These are phyloP conservation scores for Candolleomyces aberdarensis DNA, from an alignment of 768 basidiomycete species.

Conservation along the genomic window DNA sequence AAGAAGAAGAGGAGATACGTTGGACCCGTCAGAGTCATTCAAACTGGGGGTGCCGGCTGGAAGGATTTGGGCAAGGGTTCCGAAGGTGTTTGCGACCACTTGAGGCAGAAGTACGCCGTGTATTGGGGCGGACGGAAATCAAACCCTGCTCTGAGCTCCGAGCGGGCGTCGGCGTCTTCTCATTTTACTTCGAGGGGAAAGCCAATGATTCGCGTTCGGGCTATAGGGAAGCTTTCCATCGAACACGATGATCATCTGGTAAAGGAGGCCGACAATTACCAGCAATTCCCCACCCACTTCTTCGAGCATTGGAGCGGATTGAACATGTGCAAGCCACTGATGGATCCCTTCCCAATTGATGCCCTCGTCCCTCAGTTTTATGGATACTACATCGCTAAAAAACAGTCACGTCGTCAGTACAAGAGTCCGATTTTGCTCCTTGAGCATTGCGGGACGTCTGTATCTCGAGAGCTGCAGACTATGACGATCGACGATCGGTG, in stretches of 20 bases:
- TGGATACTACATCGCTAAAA: constrained; percentile 47
- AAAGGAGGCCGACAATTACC: constrained; percentile 42
- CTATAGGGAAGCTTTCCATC: constrained; percentile 44
- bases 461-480: constrained; percentile 13
- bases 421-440: constrained; percentile 41
- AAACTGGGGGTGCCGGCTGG: not conserved
- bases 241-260: constrained; percentile 34
- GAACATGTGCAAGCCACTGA: constrained; percentile 39
- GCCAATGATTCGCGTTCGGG: constrained; percentile 21
- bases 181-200: no score
- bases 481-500: constrained; percentile 38
- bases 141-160: no score
- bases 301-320: constrained; percentile 50
- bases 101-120: not conserved
- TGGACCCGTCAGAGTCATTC: not conserved
- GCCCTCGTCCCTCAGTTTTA: constrained; percentile 63
- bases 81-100: constrained; percentile 27
- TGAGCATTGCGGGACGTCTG: constrained; percentile 37
- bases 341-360: constrained; percentile 42
- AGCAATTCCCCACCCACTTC: constrained; percentile 40
- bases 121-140: no score
- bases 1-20: not conserved
- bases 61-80: constrained; percentile 27
- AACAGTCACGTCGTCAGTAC: constrained; percentile 13
- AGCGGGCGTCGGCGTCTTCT: no score